Conservation (phyloP, 805 yeast genomes). For the Candida silvicultrix region DNA sequence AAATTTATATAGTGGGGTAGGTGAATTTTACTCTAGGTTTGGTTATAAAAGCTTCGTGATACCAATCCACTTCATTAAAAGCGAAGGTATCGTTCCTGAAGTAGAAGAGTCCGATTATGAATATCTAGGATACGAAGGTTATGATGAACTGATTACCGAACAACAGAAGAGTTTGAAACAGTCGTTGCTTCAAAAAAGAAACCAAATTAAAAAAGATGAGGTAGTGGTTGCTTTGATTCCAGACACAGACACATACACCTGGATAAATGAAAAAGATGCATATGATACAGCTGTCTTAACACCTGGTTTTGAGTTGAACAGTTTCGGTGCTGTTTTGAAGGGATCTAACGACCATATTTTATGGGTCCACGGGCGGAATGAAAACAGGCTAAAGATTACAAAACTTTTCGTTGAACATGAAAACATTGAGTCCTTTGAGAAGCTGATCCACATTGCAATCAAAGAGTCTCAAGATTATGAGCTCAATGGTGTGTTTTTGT, state of each 20-base stretch:
- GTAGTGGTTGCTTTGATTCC: slow-evolving; percentile 29
- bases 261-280: slow-evolving; percentile 36
- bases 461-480: slow-evolving; percentile 16
- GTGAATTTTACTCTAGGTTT: slow-evolving; percentile 54
- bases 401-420: slow-evolving; percentile 6
- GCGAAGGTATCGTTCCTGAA: slow-evolving; percentile 8
- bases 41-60: slow-evolving; percentile 47
- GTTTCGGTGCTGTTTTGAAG: slow-evolving; percentile 25
- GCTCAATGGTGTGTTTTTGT: slow-evolving; percentile 7
- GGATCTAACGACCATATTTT: slow-evolving; percentile 28
- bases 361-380: slow-evolving; percentile 41
- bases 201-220: slow-evolving; percentile 7
- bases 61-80: slow-evolving; percentile 26
- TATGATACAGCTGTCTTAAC: slow-evolving; percentile 23
- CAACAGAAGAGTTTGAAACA: slow-evolving; percentile 19
- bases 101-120: slow-evolving; percentile 11
- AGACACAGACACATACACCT: slow-evolving; percentile 29
- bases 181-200: slow-evolving; percentile 14
- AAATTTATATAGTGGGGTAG: slow-evolving; percentile 68
- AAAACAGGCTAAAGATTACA: slow-evolving; percentile 21
- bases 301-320: slow-evolving; percentile 8
- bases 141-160: slow-evolving; percentile 22
- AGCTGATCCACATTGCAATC: slow-evolving; percentile 23
- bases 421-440: slow-evolving; percentile 5
- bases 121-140: slow-evolving; percentile 25